These are phyloP conservation scores for Mycosphaerella arachidis DNA, from an alignment of 2,329 filamentous ascomycete species.

Conservation along the genomic window DNA sequence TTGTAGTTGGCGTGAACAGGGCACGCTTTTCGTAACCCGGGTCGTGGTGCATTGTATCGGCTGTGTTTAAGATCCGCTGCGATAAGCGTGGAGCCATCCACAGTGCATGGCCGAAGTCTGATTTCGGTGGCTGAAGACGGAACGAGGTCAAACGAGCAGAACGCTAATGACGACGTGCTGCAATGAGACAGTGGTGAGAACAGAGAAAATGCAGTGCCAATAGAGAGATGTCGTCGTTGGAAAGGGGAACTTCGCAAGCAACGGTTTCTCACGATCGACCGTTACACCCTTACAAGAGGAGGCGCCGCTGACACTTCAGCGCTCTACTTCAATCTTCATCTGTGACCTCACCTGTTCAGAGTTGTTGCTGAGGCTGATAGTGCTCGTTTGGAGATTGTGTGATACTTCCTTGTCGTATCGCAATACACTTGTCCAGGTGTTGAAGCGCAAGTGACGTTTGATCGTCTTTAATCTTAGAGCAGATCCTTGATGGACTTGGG, in stretches of 20 bases:
- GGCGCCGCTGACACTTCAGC: background rate
- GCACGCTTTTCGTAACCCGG: background rate
- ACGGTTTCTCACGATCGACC: background rate
- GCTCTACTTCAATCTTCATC: background rate
- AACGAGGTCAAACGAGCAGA: background rate
- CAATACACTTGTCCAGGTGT: background rate
- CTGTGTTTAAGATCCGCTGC: background rate
- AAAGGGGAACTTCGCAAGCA: background rate
- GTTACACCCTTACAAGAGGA: background rate
- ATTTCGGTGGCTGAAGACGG: background rate
- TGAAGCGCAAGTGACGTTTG: background rate
- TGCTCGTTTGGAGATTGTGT: background rate
- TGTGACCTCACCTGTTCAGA: background rate
- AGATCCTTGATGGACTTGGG: background rate
- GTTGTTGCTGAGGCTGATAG: background rate
- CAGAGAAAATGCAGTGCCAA: background rate
- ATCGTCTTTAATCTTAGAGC: background rate
- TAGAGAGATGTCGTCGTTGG: background rate
- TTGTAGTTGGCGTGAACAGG: background rate
- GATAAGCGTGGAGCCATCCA: slow-evolving; percentile 4
- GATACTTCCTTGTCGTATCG: background rate
- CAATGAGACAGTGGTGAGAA: background rate
- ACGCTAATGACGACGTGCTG: background rate
- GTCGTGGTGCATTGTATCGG: background rate
- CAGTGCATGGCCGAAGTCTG: background rate